Percentiles rank a stretch among this genome's conserved stretches.
Conservation (phyloP, 495 filamentous ascomycete species). For the Daldinia grandis region DNA sequence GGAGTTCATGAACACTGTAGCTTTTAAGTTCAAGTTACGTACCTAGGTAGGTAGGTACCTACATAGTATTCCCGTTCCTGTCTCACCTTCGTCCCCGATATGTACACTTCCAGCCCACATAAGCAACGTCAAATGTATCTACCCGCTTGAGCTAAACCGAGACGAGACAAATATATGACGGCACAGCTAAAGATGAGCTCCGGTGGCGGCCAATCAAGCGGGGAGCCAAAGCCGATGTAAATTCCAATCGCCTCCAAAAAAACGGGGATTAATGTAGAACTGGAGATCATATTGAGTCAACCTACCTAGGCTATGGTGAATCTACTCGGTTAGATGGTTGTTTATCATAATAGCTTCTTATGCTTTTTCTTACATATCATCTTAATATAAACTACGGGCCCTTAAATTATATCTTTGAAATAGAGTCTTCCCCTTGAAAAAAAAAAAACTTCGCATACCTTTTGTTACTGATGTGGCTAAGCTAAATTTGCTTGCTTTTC, state of each 20-base stretch:
- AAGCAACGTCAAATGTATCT: background rate
- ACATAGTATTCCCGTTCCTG: background rate
- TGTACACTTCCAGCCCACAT: background rate
- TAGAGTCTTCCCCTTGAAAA: background rate
- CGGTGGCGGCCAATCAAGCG: slow-evolving; percentile 29
- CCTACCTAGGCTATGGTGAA: background rate
- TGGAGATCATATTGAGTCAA: background rate
- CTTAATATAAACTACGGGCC: background rate
- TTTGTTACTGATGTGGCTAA: background rate
- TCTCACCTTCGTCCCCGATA: background rate
- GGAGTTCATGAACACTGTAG: background rate
- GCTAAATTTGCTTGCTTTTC: background rate
- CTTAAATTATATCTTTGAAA: background rate
- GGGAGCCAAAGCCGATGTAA: background rate
- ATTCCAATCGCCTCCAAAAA: background rate
- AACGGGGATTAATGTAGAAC: background rate
- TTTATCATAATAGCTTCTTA: background rate
- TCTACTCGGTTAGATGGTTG: background rate
- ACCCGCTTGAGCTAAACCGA: slow-evolving; percentile 15
- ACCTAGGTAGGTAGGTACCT: background rate
- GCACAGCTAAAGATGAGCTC: background rate
- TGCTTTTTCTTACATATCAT: background rate
- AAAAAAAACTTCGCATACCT: background rate
- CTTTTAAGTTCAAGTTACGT: background rate
- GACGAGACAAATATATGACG: slow-evolving; percentile 15